These are phyloP conservation scores for Trichoderma polysporum DNA, from an alignment of 2,329 filamentous ascomycete species.

Conservation along the genomic window DNA sequence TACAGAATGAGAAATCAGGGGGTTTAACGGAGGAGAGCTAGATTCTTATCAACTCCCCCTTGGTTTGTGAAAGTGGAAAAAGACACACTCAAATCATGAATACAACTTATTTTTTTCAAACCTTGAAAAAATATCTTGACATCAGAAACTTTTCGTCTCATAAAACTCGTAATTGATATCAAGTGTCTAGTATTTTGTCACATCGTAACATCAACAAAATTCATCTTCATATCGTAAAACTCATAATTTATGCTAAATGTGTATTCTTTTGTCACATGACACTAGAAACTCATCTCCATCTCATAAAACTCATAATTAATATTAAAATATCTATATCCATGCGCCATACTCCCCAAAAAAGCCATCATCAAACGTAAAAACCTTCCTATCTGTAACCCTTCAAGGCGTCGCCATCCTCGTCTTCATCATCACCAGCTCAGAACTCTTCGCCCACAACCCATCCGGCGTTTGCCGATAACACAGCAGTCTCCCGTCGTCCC, in stretches of 20 bases:
- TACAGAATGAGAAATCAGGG: background rate
- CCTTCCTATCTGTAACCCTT: background rate
- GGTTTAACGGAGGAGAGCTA: too few species aligned
- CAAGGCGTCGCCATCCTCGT: conserved; percentile 51
- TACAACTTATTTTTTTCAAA: background rate
- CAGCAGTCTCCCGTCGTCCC: conserved; percentile 69
- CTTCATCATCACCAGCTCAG: conserved; percentile 59
- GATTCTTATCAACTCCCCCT: background rate
- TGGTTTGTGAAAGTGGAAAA: background rate
- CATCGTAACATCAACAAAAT: background rate
- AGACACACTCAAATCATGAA: conserved; percentile 2
- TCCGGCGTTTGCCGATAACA: conserved; percentile 61
- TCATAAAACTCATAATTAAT: background rate
- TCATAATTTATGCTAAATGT: background rate
- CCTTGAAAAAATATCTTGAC: background rate
- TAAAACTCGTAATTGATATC: background rate
- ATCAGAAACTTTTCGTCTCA: background rate
- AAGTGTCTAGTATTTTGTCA: background rate
- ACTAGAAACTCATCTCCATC: background rate
- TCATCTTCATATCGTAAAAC: background rate
- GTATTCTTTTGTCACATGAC: background rate
- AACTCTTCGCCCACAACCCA: conserved; percentile 59
- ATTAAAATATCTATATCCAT: background rate
- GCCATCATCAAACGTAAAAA: background rate
- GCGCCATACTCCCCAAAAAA: background rate